Conservation (phyloP, 1,284 basidiomycete genomes). For the Xerocomus alliaceus region DNA sequence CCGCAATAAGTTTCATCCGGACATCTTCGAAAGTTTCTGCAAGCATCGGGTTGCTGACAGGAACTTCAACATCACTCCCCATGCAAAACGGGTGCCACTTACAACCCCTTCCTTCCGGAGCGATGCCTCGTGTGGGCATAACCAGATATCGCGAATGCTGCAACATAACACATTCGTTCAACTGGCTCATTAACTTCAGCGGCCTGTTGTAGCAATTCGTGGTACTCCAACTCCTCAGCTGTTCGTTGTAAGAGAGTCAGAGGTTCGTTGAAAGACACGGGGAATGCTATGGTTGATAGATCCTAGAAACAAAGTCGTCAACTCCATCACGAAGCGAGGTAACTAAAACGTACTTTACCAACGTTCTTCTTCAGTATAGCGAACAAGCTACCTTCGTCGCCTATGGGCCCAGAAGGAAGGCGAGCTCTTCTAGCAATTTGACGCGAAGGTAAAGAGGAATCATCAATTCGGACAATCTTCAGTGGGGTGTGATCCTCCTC, state of each 20-base stretch:
- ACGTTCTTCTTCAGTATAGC: conserved; percentile 91
- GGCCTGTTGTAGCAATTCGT: conserved; percentile 72
- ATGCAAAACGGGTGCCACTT: conserved; percentile 41
- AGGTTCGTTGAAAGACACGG: conserved; percentile 90
- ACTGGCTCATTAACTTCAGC: conserved; percentile 65
- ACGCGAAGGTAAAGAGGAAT: conserved; percentile 27
- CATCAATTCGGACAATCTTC: conserved; percentile 16
- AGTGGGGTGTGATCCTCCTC: conserved; percentile 40
- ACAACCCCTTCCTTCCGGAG: conserved; percentile 88
- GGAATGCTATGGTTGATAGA: conserved; percentile 83
- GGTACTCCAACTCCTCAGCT: conserved; percentile 87
- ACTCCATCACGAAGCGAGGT: background rate
- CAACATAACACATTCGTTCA: conserved; percentile 77
- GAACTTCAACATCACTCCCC: conserved; percentile 7
- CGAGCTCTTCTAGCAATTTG: conserved; percentile 61
- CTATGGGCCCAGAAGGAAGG: conserved; percentile 71
- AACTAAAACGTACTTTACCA: conserved; percentile 67
- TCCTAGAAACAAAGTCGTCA: conserved; percentile 58
- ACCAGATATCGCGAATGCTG: conserved; percentile 84
- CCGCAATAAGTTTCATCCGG: conserved; percentile 82
- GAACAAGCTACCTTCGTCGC: conserved; percentile 88
- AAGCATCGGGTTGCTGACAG: conserved; percentile 80
- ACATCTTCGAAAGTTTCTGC: conserved; percentile 88
- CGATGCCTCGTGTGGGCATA: conserved; percentile 84
- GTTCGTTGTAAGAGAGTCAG: conserved; percentile 80